phyloP scores from a whole-genome alignment of 805 yeast species.

The Hanseniaspora occidentalis region DNA sequence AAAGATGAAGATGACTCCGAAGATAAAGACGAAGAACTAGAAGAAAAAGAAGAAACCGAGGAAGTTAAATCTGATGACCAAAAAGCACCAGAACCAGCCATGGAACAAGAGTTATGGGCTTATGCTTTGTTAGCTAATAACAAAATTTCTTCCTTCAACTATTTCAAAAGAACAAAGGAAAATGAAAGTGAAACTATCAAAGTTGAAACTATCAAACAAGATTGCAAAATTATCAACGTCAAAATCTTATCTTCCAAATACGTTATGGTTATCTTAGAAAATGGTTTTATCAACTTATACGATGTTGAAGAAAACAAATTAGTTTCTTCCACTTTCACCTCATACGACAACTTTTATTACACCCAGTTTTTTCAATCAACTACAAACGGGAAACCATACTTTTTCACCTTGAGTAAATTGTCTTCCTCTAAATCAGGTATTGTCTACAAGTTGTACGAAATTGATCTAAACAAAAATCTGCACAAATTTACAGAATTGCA shows the following conservation, averaged over 20 bases:
- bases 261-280: slow-evolving; percentile 16
- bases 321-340: slow-evolving; percentile 13
- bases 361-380: slow-evolving; percentile 15
- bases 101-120: slow-evolving; percentile 15
- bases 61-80: neutral
- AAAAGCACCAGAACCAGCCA: slow-evolving; percentile 4
- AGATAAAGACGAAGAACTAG: slow-evolving; percentile 2
- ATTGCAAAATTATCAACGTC: slow-evolving; percentile 11
- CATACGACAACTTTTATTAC: slow-evolving; percentile 14
- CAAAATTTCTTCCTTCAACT: slow-evolving; percentile 13
- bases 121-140: slow-evolving; percentile 14
- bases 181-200: slow-evolving; percentile 8
- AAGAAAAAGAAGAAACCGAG: slow-evolving; percentile 2
- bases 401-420: slow-evolving; percentile 15
- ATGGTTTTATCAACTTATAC: slow-evolving; percentile 21
- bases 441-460: slow-evolving; percentile 12
- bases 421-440: slow-evolving; percentile 14
- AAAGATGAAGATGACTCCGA: slow-evolving; percentile 2
- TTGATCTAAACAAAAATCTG: slow-evolving; percentile 4
- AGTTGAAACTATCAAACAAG: slow-evolving; percentile 9
- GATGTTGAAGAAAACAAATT: slow-evolving; percentile 14
- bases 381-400: slow-evolving; percentile 7
- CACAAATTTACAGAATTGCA: slow-evolving; percentile 15
- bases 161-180: slow-evolving; percentile 7
- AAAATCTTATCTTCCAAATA: slow-evolving; percentile 12